Evolutionary conservation across 2,329 filamentous ascomycete genomes (phyloP).

Genomic region (Neonectria sp.): DNA sequence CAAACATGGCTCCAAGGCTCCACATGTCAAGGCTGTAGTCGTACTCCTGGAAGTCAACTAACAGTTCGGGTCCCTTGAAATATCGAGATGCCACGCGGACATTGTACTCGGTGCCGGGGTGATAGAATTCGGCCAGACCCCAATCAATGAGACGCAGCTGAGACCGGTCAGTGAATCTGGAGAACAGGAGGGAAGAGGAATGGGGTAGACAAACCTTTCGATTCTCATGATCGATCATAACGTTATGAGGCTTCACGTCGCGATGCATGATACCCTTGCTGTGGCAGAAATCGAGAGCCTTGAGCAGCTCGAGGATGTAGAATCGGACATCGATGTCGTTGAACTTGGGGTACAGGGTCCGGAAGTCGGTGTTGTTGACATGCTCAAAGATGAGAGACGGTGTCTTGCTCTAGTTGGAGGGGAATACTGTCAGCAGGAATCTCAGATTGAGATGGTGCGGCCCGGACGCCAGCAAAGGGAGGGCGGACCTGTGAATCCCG

Average conservation of each 20-base stretch:
- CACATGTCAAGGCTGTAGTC: slow-evolving; percentile 99
- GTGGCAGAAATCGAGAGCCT: slow-evolving; percentile 98
- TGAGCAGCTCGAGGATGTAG: slow-evolving; percentile 97
- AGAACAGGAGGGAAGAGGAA: slow-evolving; percentile 12
- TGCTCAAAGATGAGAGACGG: slow-evolving; percentile 98
- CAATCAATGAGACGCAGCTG: slow-evolving; percentile 97
- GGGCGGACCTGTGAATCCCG: slow-evolving; percentile 85
- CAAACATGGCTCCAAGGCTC: slow-evolving; percentile 99
- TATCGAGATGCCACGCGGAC: slow-evolving; percentile 97
- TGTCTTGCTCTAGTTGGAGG: slow-evolving; percentile 84
- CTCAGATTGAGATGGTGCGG: not conserved
- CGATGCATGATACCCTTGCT: slow-evolving; percentile 99
- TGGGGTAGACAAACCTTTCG: slow-evolving; percentile 78
- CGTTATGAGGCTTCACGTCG: slow-evolving; percentile 99
- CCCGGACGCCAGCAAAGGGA: slow-evolving; percentile 32
- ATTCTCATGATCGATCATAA: slow-evolving; percentile 99
- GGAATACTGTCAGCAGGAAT: slow-evolving; percentile 24
- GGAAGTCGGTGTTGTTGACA: slow-evolving; percentile 99
- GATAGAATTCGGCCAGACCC: slow-evolving; percentile 99
- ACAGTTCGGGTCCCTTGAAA: slow-evolving; percentile 96
- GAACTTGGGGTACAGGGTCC: slow-evolving; percentile 97
- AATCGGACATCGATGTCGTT: slow-evolving; percentile 97
- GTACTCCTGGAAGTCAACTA: slow-evolving; percentile 99
- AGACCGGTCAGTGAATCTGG: slow-evolving; percentile 31
- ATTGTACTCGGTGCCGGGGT: slow-evolving; percentile 98